These are phyloP conservation scores for Rhazya stricta DNA, from an alignment of 257 asterid species.

Conservation along the genomic window DNA sequence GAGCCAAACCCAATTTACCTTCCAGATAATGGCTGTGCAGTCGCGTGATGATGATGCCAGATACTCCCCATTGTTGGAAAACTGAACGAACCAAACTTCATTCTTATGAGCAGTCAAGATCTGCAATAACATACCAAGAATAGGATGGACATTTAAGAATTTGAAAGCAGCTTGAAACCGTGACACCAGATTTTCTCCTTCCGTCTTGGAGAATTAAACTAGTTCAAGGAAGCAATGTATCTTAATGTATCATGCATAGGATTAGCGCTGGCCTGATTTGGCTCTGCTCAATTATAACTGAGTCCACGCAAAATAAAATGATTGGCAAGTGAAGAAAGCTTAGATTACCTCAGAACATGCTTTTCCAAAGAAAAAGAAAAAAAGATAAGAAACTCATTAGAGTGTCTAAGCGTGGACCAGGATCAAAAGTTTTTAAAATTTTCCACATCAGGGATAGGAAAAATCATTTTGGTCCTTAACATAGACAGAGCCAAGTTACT, in stretches of 20 bases:
- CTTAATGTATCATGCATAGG: background rate
- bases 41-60: slow-evolving; percentile 87
- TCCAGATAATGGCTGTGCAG: slow-evolving; percentile 83
- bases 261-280: background rate
- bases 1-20: slow-evolving; percentile 39
- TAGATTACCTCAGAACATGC: slow-evolving; percentile 3
- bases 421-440: background rate
- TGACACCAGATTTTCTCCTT: background rate
- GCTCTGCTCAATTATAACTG: background rate
- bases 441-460: background rate
- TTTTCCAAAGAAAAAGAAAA: background rate
- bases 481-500: background rate
- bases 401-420: background rate
- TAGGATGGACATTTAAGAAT: slow-evolving; percentile 26
- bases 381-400: background rate
- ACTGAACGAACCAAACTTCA: slow-evolving; percentile 97
- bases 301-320: background rate
- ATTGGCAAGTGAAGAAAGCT: background rate
- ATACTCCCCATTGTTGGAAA: slow-evolving; percentile 69
- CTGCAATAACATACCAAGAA: slow-evolving; percentile 38
- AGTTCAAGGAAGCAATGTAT: background rate
- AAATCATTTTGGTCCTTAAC: background rate
- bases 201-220: background rate
- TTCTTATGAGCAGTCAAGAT: slow-evolving; percentile 59
- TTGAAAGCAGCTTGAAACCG: slow-evolving; percentile 14